Percentiles rank a stretch among this genome's conserved stretches.
Evolutionary conservation across 768 basidiomycete species (phyloP).

Genomic region (Aureoboletus auriporus): DNA sequence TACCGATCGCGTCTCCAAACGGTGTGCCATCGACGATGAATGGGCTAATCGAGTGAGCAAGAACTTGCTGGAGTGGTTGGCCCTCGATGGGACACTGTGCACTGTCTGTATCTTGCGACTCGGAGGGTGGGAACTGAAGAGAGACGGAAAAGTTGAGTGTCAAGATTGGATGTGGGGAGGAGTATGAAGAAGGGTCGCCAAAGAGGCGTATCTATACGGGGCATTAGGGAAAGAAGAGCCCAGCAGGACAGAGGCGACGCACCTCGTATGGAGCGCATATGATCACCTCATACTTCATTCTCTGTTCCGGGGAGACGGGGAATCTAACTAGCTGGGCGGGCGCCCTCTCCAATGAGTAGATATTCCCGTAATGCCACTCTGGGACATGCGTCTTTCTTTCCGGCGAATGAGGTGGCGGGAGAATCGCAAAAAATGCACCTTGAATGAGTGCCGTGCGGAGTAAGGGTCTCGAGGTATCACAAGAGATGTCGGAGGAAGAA

Average conservation of each 20-base stretch:
- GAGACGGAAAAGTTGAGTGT: conserved; percentile 49
- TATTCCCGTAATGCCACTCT: conserved; percentile 81
- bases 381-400: conserved; percentile 25
- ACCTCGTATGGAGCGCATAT: conserved; percentile 86
- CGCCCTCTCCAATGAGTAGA: conserved; percentile 64
- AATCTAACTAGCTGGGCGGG: conserved; percentile 47
- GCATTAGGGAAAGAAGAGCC: too few species aligned
- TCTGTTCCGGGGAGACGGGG: conserved; percentile 40
- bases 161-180: conserved; percentile 48
- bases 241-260: neutral
- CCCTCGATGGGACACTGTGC: neutral
- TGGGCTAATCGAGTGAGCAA: conserved; percentile 52
- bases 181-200: conserved; percentile 57
- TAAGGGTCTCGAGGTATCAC: conserved; percentile 32
- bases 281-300: conserved; percentile 62
- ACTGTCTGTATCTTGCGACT: neutral
- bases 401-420: conserved; percentile 40
- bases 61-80: conserved; percentile 36
- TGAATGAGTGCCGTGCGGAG: conserved; percentile 61
- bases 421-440: conserved; percentile 72
- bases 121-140: conserved; percentile 28
- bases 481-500: conserved; percentile 33
- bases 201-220: conserved; percentile 69
- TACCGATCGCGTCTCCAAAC: conserved; percentile 66
- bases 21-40: conserved; percentile 75